A percentile compares a stretch with the other conserved stretches of the same genome.
phyloP scores from a whole-genome alignment of 108 stramenopile genomes.

The Cyclostephanos tholiformis region DNA sequence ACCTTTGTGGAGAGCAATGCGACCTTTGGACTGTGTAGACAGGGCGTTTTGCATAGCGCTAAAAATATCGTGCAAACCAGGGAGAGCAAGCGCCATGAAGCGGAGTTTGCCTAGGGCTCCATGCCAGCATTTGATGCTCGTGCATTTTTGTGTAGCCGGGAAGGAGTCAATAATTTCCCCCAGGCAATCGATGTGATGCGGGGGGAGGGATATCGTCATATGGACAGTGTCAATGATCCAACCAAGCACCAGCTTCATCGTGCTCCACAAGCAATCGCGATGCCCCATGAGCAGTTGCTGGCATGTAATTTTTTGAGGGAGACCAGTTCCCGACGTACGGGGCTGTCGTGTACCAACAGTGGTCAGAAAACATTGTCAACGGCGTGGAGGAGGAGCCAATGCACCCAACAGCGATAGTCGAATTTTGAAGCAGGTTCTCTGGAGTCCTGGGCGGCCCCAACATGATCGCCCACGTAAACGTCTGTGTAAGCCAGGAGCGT shows the following conservation, averaged over 20 bases:
- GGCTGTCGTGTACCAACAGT: not conserved
- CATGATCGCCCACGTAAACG: too few species aligned
- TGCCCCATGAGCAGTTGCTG: too few species aligned
- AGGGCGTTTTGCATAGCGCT: slow-evolving; percentile 24
- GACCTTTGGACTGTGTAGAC: not conserved
- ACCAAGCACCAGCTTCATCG: slow-evolving; percentile 23
- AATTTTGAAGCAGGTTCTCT: not conserved
- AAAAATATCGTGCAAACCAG: slow-evolving; percentile 32
- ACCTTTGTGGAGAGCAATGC: slow-evolving; percentile 15
- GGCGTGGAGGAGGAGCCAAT: slow-evolving; percentile 21
- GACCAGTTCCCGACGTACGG: not conserved
- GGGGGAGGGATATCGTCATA: slow-evolving; percentile 37
- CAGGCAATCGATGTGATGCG: not conserved
- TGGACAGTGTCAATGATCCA: slow-evolving; percentile 47
- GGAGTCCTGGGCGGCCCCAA: slow-evolving; percentile 21
- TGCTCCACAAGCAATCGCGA: too few species aligned
- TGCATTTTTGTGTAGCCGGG: not conserved
- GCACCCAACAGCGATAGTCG: not conserved
- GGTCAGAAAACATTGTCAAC: slow-evolving; percentile 44
- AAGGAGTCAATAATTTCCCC: slow-evolving; percentile 14
- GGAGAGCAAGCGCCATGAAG: slow-evolving; percentile 49
- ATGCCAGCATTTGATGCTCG: slow-evolving; percentile 28
- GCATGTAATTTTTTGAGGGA: slow-evolving; percentile 40
- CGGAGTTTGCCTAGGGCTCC: slow-evolving; percentile 43
- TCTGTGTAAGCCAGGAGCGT: not conserved